Evolutionary conservation across 768 basidiomycete species (phyloP).

Genomic region (Clavulina sp.): DNA sequence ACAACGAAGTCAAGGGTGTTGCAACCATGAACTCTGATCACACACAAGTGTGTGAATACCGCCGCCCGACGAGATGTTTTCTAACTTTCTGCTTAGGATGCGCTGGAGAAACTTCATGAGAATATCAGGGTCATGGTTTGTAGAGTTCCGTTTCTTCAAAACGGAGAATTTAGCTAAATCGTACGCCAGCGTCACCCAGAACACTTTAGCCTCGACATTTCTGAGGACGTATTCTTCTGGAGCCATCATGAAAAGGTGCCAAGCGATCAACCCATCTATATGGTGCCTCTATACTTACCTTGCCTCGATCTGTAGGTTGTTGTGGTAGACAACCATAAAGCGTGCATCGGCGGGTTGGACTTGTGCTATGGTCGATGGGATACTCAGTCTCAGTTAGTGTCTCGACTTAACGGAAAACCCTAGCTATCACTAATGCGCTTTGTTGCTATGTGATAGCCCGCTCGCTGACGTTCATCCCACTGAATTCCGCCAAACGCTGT

Average conservation of each 20-base stretch:
- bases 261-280: background rate
- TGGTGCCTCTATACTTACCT: too few relatives aligned
- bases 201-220: conserved; percentile 10
- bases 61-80: too few relatives aligned
- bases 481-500: conserved; percentile 60
- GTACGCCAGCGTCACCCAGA: conserved; percentile 14
- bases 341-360: conserved; percentile 72
- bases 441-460: too few relatives aligned
- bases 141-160: background rate
- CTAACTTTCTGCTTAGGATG: conserved; percentile 15
- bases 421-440: too few relatives aligned
- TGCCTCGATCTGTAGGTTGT: background rate
- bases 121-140: conserved; percentile 23
- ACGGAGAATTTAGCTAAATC: background rate
- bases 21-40: conserved; percentile 22
- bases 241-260: conserved; percentile 73
- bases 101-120: conserved; percentile 26
- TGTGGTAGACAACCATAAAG: conserved; percentile 7
- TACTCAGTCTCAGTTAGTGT: conserved; percentile 46
- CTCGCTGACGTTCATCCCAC: conserved; percentile 87
- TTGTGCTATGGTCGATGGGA: conserved; percentile 98
- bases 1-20: conserved; percentile 26
- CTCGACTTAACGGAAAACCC: too few relatives aligned
- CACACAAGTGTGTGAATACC: conserved; percentile 14
- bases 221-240: conserved; percentile 56